phyloP scores from a whole-genome alignment of 2,329 filamentous ascomycete species.

The Hysterium pulicare region DNA sequence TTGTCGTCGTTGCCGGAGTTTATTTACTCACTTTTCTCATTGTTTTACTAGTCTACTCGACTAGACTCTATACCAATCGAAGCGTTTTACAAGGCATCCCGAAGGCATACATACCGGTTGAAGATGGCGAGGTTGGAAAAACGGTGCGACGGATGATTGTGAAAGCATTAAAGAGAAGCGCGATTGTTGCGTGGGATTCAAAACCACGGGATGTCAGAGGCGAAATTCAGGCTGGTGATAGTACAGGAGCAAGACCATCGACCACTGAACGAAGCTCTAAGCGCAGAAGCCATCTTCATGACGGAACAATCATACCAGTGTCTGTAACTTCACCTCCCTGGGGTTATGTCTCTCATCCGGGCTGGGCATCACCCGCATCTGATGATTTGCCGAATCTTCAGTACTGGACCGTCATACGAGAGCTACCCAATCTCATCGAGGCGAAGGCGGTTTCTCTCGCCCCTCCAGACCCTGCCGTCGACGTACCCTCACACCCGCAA shows the following conservation, averaged over 20 bases:
- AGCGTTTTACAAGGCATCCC: constrained; percentile 78
- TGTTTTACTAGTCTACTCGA: constrained; percentile 72
- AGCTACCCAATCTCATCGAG: constrained; percentile 87
- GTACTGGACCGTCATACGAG: constrained; percentile 74
- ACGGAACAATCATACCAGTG: constrained; percentile 37
- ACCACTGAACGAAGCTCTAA: constrained; percentile 27
- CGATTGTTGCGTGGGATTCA: constrained; percentile 75
- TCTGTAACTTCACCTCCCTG: constrained; percentile 57
- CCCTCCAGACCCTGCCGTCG: constrained; percentile 52
- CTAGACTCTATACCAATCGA: constrained; percentile 82
- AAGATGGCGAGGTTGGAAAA: constrained; percentile 76
- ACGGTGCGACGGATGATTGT: constrained; percentile 73
- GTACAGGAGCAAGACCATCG: constrained; percentile 16
- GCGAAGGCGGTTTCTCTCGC: constrained; percentile 87
- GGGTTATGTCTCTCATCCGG: constrained; percentile 80
- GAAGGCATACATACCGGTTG: constrained; percentile 79
- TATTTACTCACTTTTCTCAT: constrained; percentile 71
- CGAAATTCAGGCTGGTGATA: constrained; percentile 34
- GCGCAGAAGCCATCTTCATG: constrained; percentile 25
- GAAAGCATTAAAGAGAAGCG: constrained; percentile 70
- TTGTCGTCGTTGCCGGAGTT: constrained; percentile 74
- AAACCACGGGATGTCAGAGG: constrained; percentile 60
- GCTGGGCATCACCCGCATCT: constrained; percentile 80
- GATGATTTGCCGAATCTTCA: constrained; percentile 75
- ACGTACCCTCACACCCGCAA: constrained; percentile 17